Evolutionary conservation across 129 eudicot species (phyloP).

Genomic region (Tanacetum coccineum): DNA sequence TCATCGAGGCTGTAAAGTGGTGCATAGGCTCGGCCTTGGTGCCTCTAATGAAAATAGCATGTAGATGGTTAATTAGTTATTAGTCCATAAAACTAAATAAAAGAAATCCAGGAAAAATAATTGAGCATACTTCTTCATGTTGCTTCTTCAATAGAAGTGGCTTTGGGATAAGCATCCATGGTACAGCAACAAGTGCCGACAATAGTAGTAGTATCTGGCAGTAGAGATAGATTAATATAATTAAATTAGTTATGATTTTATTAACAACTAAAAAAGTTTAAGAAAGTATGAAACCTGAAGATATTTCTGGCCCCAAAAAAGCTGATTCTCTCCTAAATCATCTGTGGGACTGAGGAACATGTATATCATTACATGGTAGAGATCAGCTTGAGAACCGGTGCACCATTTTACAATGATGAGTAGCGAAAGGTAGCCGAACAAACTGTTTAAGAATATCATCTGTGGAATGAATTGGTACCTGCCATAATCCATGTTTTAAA

Average conservation of each 20-base stretch:
- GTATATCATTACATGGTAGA: constrained; percentile 83
- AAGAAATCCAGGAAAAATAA: background rate
- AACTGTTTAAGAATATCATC: constrained; percentile 78
- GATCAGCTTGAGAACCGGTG: constrained; percentile 84
- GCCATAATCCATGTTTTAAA: constrained; percentile 13
- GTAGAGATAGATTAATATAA: background rate
- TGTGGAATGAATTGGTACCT: constrained; percentile 93
- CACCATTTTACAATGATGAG: constrained; percentile 89
- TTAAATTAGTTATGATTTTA: constrained; percentile 7
- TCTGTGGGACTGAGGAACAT: constrained; percentile 90
- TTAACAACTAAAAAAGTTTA: background rate
- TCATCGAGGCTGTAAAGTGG: constrained; percentile 55
- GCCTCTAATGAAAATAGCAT: constrained; percentile 45
- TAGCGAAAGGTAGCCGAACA: constrained; percentile 87
- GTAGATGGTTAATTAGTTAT: background rate
- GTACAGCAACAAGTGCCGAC: constrained; percentile 79
- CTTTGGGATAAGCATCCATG: constrained; percentile 93
- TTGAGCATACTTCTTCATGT: constrained; percentile 58
- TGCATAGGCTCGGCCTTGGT: constrained; percentile 57
- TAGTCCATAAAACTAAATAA: background rate
- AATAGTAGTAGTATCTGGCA: constrained; percentile 56
- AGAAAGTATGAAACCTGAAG: constrained; percentile 54
- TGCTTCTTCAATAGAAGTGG: constrained; percentile 75
- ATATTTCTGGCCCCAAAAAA: constrained; percentile 72
- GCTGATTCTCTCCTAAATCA: constrained; percentile 82